Conservation (phyloP, 1,139 yeast species). For the Ogataea hybrid region DNA sequence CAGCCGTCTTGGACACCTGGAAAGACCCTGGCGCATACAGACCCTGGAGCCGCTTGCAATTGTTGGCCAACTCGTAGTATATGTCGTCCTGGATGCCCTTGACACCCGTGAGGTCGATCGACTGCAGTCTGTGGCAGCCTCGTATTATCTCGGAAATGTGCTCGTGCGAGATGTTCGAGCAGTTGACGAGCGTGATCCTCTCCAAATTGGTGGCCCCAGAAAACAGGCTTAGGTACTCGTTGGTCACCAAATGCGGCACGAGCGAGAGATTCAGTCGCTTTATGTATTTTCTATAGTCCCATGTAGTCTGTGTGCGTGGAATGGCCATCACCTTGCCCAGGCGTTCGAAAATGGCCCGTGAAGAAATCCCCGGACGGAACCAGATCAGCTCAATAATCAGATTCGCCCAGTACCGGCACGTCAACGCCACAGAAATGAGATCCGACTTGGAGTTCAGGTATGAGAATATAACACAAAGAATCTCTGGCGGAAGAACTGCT, state of each 20-base stretch:
- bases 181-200: conserved; percentile 80
- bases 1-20: conserved; percentile 61
- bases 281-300: conserved; percentile 73
- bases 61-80: conserved; percentile 63
- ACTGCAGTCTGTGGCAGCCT: conserved; percentile 70
- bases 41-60: conserved; percentile 82
- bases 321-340: conserved; percentile 55
- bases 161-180: conserved; percentile 59
- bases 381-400: conserved; percentile 79
- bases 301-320: conserved; percentile 49
- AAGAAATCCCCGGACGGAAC: conserved; percentile 83
- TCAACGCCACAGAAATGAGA: conserved; percentile 65
- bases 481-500: conserved; percentile 70
- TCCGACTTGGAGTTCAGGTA: conserved; percentile 63
- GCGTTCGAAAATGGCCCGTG: conserved; percentile 45
- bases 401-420: conserved; percentile 81
- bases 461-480: conserved; percentile 67
- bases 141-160: conserved; percentile 62
- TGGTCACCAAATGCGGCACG: conserved; percentile 67
- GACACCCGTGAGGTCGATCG: conserved; percentile 91
- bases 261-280: conserved; percentile 79
- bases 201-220: conserved; percentile 75
- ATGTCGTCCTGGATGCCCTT: conserved; percentile 65
- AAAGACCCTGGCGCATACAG: conserved; percentile 86
- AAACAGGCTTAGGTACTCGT: conserved; percentile 53